Conservation (phyloP, 768 basidiomycete species). For the Tylopilus balloui region DNA sequence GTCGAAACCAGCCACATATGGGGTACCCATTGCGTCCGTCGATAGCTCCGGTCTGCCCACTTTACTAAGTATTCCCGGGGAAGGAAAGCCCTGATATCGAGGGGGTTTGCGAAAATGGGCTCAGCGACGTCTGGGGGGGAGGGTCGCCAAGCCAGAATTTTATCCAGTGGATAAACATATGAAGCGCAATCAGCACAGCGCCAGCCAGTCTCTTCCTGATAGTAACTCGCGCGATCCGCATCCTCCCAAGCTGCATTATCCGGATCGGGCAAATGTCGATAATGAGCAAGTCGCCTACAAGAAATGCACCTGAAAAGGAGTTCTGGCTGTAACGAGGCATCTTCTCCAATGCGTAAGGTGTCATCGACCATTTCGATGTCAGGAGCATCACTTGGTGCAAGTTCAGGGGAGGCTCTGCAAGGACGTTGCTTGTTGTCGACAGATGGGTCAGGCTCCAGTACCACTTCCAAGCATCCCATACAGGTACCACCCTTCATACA, state of each 20-base stretch:
- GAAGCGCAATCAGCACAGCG: constrained; percentile 75
- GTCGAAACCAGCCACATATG: constrained; percentile 84
- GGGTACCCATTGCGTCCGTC: constrained; percentile 82
- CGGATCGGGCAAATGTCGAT: constrained; percentile 61
- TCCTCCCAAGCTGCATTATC: constrained; percentile 33
- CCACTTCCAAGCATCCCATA: constrained; percentile 65
- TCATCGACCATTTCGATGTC: constrained; percentile 38
- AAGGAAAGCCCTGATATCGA: constrained; percentile 54
- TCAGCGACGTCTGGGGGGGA: constrained; percentile 65
- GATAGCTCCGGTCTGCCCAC: constrained; percentile 76
- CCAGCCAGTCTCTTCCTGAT: constrained; percentile 56
- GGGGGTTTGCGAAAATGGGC: constrained; percentile 37
- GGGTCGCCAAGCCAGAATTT: constrained; percentile 90
- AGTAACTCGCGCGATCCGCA: constrained; percentile 52
- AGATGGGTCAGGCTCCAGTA: constrained; percentile 43
- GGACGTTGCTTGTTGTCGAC: constrained; percentile 15
- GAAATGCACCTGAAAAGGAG: constrained; percentile 78
- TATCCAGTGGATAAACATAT: constrained; percentile 66
- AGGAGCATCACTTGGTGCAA: constrained; percentile 2
- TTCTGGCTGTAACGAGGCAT: constrained; percentile 31
- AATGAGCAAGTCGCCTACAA: constrained; percentile 83
- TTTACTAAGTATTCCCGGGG: constrained; percentile 95
- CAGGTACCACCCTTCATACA: constrained; percentile 78
- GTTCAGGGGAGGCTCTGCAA: constrained; percentile 4
- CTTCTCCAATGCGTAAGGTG: constrained; percentile 5